Base-by-base conservation (phyloP, 176 grass and related monocot genomes). In the Poa annua region DNA sequence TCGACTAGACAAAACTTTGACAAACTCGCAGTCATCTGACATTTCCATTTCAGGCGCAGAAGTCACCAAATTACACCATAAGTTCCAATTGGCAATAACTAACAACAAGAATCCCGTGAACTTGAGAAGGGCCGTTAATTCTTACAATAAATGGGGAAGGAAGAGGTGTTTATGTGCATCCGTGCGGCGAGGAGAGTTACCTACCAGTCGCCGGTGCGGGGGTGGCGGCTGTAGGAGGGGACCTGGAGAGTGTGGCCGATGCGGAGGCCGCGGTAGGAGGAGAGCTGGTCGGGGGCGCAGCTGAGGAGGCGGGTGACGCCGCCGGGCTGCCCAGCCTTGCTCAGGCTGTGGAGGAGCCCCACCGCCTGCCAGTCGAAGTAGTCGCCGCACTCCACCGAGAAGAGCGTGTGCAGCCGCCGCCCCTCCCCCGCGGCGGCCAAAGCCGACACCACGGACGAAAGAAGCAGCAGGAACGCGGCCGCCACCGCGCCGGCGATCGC, bases 321-420 rank as follows among this genome's bases (percentile, higher is more conserved):
- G 19, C 96, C 96, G 39, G 93, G 93, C 67, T 96, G 96, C 65
- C 80, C 16, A 0, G 91, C 93, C 85, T 99, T 99, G 53, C 85
- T 83, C 56, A 93, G 85, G 85, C 93, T 99, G 81, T 96, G 96
- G 55, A 99, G 87, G 76, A 99, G 75, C 70, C 96, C 96, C 81
- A 94, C 93, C 51, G 93, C 87, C 83, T 99, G 93, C 96, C 93
- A 99, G 83, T 99, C 93, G 87, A 99, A 99, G 88, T 99, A 99
- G 75, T 96, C 84, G 78, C 94, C 89, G 78, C 93, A 99, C 57
- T 99, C 96, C 83, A 99, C 93, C 15, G 96, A 99, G 89, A 99
- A 96, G 78, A 99, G 84, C 34, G 93, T 94, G 89, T 99, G 96
- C 67, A 99, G 85, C 81, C 91, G 85, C 96, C 83, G 88, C 59